Conservation (phyloP, 192 early-diverging fungal genomes). For the Linnemannia hyalina region DNA sequence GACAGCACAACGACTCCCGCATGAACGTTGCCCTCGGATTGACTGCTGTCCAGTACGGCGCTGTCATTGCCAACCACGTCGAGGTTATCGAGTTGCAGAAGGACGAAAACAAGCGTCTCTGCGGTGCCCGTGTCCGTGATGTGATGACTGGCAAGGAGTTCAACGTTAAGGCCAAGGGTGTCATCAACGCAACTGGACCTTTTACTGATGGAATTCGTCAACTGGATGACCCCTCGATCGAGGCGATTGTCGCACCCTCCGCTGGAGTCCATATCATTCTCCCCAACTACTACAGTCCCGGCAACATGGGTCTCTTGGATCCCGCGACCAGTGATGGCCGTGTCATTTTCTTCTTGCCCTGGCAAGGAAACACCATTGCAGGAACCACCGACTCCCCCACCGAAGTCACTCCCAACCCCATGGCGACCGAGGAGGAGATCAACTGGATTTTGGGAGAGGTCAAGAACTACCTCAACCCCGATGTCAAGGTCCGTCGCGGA, state of each 20-base stretch:
- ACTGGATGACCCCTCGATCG: slow-evolving; percentile 82
- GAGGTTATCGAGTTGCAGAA: slow-evolving; percentile 90
- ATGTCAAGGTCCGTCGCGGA: slow-evolving; percentile 96
- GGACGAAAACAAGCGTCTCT: slow-evolving; percentile 70
- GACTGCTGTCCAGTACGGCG: slow-evolving; percentile 92
- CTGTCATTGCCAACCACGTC: slow-evolving; percentile 92
- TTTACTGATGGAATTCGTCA: slow-evolving; percentile 91
- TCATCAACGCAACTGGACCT: slow-evolving; percentile 93
- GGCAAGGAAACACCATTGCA: slow-evolving; percentile 96
- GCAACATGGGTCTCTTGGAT: slow-evolving; percentile 96
- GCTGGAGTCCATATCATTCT: slow-evolving; percentile 96
- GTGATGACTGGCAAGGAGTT: slow-evolving; percentile 89
- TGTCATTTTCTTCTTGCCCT: slow-evolving; percentile 98
- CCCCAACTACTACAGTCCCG: slow-evolving; percentile 94
- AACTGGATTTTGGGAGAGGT: slow-evolving; percentile 96
- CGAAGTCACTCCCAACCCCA: slow-evolving; percentile 84
- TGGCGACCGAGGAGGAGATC: slow-evolving; percentile 94
- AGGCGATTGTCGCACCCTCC: slow-evolving; percentile 93
- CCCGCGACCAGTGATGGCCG: slow-evolving; percentile 94
- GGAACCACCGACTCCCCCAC: slow-evolving; percentile 97
- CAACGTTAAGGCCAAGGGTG: slow-evolving; percentile 89
- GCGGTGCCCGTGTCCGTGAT: slow-evolving; percentile 87
- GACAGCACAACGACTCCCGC: slow-evolving; percentile 96
- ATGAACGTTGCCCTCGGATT: slow-evolving; percentile 96
- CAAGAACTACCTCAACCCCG: slow-evolving; percentile 88